Base-by-base conservation (phyloP, 495 filamentous ascomycete species). In the Endocarpon pusillum region DNA sequence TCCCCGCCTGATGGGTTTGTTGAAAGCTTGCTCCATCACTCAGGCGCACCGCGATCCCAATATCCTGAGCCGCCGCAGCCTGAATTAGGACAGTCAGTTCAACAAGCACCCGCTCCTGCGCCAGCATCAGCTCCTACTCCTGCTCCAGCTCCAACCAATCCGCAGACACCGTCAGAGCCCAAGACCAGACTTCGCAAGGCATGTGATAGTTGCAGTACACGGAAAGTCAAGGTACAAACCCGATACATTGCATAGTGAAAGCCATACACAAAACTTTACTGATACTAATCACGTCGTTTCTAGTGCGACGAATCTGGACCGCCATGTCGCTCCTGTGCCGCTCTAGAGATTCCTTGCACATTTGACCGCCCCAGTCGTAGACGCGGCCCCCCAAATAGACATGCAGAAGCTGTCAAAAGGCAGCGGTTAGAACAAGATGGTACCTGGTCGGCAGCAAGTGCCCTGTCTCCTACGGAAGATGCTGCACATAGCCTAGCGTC, bases 191-290 rank as follows among this genome's bases (percentile, higher is more conserved):
- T 86, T 35, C 72, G 75, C 28, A 80, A 81, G 48, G 81, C 81
- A 15, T 89, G 81, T 51, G 81, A 89, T 52, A 75, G 77, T 56
- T 89, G 81, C 53, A 84, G 77, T 44, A 70, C 77, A 42, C 73
- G 81, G 21, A 89, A 89, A 48, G 80, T 89, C 19, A 89, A 87
- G 71, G 79, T 83, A 49, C n/a, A 49, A n/a, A n/a, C n/a, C n/a
- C n/a, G n/a, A n/a, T 37, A 21, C n/a, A 11, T 19, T 20, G n/a
- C 31, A 4, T 11, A 33, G 16, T 12, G n/a, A n/a, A n/a, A 26
- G 17, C 4, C 37, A n/a, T 24, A 5, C 21, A 25, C 15, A 19
- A 16, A 17, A n/a, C 27, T n/a, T 8, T 11, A 21, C 2, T 14
- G 8, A 19, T 32, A 15, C 21, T 4, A 39, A 29, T 40, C 15